phyloP scores from a whole-genome alignment of 805 yeast species.

The Teunomyces funiuensis region DNA sequence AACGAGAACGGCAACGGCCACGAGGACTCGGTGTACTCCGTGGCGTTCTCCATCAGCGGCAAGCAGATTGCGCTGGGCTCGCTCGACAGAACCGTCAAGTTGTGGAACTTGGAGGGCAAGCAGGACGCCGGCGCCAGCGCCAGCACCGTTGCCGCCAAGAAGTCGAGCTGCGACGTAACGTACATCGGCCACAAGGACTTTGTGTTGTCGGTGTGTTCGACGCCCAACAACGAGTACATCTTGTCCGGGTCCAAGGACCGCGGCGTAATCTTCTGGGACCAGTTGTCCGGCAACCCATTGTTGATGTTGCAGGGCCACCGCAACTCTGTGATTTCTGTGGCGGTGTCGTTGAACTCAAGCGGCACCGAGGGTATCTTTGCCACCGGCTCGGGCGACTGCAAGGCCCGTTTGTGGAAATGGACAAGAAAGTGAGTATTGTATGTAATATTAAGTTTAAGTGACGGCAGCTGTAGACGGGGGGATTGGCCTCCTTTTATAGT shows the following conservation, averaged over 20 bases:
- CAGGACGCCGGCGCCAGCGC: no score
- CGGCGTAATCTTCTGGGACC: slow-evolving; percentile 97
- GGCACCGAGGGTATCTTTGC: slow-evolving; percentile 86
- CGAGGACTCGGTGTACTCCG: slow-evolving; percentile 93
- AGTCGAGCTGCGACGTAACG: slow-evolving; percentile 79
- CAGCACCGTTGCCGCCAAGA: slow-evolving; percentile 31
- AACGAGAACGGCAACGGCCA: slow-evolving; percentile 89
- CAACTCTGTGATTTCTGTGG: slow-evolving; percentile 91
- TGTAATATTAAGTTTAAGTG: slow-evolving; percentile 6
- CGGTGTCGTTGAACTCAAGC: slow-evolving; percentile 78
- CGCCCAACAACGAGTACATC: slow-evolving; percentile 89
- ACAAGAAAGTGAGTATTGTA: slow-evolving; percentile 40
- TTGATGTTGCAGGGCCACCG: slow-evolving; percentile 96
- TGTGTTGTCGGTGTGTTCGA: slow-evolving; percentile 88
- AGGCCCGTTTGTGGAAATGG: slow-evolving; percentile 96
- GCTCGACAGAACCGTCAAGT: slow-evolving; percentile 90
- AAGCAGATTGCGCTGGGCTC: slow-evolving; percentile 93
- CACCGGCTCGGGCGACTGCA: slow-evolving; percentile 96
- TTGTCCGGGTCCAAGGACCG: slow-evolving; percentile 95
- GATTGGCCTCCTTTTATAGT: no score
- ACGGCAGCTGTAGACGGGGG: no score
- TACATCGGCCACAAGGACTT: slow-evolving; percentile 96
- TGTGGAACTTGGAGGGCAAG: slow-evolving; percentile 83
- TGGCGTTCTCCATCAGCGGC: slow-evolving; percentile 89
- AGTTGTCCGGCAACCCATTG: slow-evolving; percentile 84